Percentiles rank a stretch among this genome's conserved stretches.
phyloP scores from a whole-genome alignment of 257 asterid species.

The Orobanche coerulescens region DNA sequence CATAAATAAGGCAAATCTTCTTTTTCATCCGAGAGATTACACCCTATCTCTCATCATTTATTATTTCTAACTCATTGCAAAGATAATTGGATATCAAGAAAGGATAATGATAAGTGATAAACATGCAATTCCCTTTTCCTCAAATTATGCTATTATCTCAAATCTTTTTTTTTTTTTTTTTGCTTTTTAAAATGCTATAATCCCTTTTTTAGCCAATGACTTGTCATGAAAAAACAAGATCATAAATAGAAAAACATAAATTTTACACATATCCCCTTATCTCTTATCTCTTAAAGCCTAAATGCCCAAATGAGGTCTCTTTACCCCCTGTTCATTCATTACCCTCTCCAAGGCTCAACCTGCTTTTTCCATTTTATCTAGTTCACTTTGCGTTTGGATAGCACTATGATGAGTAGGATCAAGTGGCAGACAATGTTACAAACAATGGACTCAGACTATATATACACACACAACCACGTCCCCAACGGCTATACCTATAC shows the following conservation, averaged over 20 bases:
- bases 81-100: not conserved
- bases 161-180: not conserved
- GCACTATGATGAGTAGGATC: conserved; percentile 10
- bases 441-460: too few relatives aligned
- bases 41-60: not conserved
- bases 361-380: conserved; percentile 6
- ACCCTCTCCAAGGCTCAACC: too few relatives aligned
- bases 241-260: not conserved
- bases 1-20: not conserved
- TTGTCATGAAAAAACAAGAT: conserved; percentile 4
- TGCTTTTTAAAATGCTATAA: not conserved
- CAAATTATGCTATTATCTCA: conserved; percentile 9
- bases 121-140: not conserved
- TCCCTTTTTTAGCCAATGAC: not conserved
- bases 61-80: not conserved
- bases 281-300: not conserved
- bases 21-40: not conserved
- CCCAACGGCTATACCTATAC: too few relatives aligned
- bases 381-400: not conserved
- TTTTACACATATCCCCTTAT: not conserved
- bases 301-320: conserved; percentile 12
- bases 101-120: not conserved
- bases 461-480: too few relatives aligned
- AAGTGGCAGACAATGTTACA: not conserved
- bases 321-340: conserved; percentile 15